phyloP scores from a whole-genome alignment of 2,329 filamentous ascomycete genomes.

The Neodidymelliopsis sp. region DNA sequence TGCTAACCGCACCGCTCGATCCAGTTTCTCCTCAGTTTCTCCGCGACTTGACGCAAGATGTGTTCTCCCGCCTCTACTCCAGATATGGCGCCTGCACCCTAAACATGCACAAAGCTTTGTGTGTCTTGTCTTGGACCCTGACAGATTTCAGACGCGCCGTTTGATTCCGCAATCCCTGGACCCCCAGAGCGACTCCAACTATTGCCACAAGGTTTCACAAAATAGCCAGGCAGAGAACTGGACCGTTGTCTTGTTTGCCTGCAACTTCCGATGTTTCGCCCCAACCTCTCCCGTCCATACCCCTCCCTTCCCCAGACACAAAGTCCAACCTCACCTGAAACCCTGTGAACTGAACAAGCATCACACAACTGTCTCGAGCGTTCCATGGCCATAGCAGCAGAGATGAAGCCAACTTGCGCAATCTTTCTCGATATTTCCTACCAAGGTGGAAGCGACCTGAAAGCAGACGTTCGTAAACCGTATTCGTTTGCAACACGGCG shows the following conservation, averaged over 20 bases:
- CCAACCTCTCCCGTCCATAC: constrained; percentile 18
- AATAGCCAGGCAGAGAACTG: constrained; percentile 2
- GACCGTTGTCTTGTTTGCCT: constrained; percentile 4
- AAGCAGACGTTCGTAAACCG: constrained; percentile 2
- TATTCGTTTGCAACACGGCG: not conserved
- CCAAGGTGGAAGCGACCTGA: not conserved
- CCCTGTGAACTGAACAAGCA: constrained; percentile 7
- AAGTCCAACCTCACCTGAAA: constrained; percentile 10
- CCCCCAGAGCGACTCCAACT: constrained; percentile 4
- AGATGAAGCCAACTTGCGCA: not conserved
- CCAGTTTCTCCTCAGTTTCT: constrained; percentile 16
- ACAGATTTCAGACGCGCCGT: constrained; percentile 7
- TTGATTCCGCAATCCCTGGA: constrained; percentile 7
- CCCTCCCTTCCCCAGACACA: constrained; percentile 9
- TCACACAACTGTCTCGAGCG: not conserved
- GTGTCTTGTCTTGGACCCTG: constrained; percentile 16
- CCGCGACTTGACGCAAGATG: constrained; percentile 15
- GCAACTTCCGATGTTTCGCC: constrained; percentile 16
- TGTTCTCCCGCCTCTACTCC: constrained; percentile 19
- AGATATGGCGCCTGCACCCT: constrained; percentile 7
- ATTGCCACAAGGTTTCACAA: constrained; percentile 11
- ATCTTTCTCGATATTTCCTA: not conserved
- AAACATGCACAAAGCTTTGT: constrained; percentile 16
- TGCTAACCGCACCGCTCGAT: constrained; percentile 18
- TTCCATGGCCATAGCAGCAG: not conserved